These are phyloP conservation scores for Lotmaria passim DNA, from an alignment of 208 protist species.

Conservation along the genomic window DNA sequence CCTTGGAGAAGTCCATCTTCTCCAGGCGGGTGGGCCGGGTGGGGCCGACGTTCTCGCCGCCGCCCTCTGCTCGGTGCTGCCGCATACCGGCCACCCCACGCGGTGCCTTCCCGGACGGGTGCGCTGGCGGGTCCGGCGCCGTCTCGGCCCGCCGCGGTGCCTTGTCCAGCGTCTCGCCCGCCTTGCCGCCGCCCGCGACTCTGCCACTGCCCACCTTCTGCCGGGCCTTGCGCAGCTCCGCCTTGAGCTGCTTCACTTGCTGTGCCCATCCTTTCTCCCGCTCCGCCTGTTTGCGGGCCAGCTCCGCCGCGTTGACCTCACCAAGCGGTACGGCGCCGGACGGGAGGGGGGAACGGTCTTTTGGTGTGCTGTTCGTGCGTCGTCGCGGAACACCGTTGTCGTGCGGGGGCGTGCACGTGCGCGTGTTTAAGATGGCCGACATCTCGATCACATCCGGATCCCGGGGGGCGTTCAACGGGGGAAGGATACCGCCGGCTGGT, in stretches of 20 bases:
- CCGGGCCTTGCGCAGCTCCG: slow-evolving; percentile 75
- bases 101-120: slow-evolving; percentile 14
- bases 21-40: slow-evolving; percentile 20
- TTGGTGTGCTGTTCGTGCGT: slow-evolving; percentile 25
- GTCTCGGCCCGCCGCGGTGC: slow-evolving; percentile 73
- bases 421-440: slow-evolving; percentile 36
- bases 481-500: slow-evolving; percentile 40
- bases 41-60: background rate
- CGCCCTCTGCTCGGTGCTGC: slow-evolving; percentile 1
- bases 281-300: slow-evolving; percentile 69
- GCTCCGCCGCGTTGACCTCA: slow-evolving; percentile 20
- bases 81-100: slow-evolving; percentile 14
- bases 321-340: slow-evolving; percentile 1
- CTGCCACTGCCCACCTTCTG: slow-evolving; percentile 57
- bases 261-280: slow-evolving; percentile 86
- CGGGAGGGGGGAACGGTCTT: slow-evolving; percentile 8
- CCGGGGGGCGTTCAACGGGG: slow-evolving; percentile 30
- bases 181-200: background rate
- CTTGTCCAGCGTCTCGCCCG: background rate
- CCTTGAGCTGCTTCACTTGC: slow-evolving; percentile 86
- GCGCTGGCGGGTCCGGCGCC: slow-evolving; percentile 58
- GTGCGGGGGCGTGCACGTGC: slow-evolving; percentile 15
- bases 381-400: slow-evolving; percentile 15
- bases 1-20: slow-evolving; percentile 64
- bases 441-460: slow-evolving; percentile 46